Conservation (phyloP, 1,284 basidiomycete species). For the Leccinum solheimii region DNA sequence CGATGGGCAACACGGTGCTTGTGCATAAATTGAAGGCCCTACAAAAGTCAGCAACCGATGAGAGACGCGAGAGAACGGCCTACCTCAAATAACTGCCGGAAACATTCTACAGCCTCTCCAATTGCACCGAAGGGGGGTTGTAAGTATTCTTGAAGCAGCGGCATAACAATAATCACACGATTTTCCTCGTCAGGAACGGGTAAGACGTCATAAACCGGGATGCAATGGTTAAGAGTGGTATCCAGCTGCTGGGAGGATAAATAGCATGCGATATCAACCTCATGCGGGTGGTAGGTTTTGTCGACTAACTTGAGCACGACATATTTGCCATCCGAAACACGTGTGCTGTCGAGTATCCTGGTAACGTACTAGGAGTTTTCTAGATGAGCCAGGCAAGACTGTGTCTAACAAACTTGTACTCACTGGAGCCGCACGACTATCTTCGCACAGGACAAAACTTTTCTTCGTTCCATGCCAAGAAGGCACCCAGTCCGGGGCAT, state of each 20-base stretch:
- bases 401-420: background rate
- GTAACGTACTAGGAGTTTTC: background rate
- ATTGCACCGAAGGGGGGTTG: conserved; percentile 31
- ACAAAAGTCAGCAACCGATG: background rate
- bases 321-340: conserved; percentile 30
- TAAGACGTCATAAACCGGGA: conserved; percentile 35
- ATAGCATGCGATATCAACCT: conserved; percentile 29
- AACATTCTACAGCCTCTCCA: conserved; percentile 37
- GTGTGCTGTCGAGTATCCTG: conserved; percentile 17
- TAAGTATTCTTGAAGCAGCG: conserved; percentile 26
- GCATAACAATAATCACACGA: conserved; percentile 33
- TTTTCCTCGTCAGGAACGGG: conserved; percentile 21
- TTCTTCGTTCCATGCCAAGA: conserved; percentile 33
- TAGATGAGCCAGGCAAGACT: background rate
- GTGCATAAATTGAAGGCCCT: conserved; percentile 30
- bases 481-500: conserved; percentile 37
- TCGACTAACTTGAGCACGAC: conserved; percentile 36
- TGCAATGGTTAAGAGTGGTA: conserved; percentile 35
- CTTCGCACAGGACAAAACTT: conserved; percentile 24
- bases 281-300: conserved; percentile 18
- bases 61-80: background rate
- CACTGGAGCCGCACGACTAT: conserved; percentile 14
- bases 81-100: conserved; percentile 41
- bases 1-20: conserved; percentile 24
- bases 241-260: conserved; percentile 21